These are phyloP conservation scores for Pharus latifolius DNA, from an alignment of 176 grass and related monocot genomes.

Conservation along the genomic window DNA sequence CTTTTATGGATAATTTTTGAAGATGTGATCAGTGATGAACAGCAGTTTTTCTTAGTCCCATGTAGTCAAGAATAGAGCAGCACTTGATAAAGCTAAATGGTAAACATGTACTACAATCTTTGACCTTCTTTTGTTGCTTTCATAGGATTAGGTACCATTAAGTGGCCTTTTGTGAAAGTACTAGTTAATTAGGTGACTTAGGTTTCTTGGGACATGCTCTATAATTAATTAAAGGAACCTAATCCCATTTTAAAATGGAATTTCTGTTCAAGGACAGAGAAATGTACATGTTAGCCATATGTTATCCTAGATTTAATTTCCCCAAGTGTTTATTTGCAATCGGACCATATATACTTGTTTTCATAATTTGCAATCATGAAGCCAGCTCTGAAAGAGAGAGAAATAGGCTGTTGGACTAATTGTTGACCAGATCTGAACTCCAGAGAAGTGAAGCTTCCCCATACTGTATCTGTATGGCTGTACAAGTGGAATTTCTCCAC, in stretches of 20 bases:
- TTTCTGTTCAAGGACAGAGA: constrained; percentile 7
- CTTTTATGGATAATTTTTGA: constrained; percentile 5
- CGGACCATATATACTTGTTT: constrained; percentile 10
- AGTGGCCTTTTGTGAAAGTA: neutral
- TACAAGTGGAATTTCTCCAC: neutral
- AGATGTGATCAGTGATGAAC: constrained; percentile 13
- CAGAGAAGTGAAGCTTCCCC: constrained; percentile 26
- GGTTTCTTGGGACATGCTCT: neutral
- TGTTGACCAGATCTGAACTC: constrained; percentile 34
- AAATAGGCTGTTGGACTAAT: constrained; percentile 1
- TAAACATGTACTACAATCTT: constrained; percentile 3
- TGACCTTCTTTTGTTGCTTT: constrained; percentile 15
- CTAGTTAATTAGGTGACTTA: constrained; percentile 1
- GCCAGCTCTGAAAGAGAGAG: constrained; percentile 14
- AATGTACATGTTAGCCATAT: constrained; percentile 1
- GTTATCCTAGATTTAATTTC: neutral
- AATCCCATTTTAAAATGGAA: neutral
- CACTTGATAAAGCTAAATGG: neutral
- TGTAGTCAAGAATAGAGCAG: too few species aligned
- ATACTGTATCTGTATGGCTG: neutral
- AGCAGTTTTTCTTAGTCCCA: neutral
- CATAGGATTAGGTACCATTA: constrained; percentile 31
- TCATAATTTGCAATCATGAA: constrained; percentile 24
- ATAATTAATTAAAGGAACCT: neutral
- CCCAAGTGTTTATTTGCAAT: neutral